These are phyloP conservation scores for Lentinula sp. DNA, from an alignment of 768 basidiomycete species.

Conservation along the genomic window DNA sequence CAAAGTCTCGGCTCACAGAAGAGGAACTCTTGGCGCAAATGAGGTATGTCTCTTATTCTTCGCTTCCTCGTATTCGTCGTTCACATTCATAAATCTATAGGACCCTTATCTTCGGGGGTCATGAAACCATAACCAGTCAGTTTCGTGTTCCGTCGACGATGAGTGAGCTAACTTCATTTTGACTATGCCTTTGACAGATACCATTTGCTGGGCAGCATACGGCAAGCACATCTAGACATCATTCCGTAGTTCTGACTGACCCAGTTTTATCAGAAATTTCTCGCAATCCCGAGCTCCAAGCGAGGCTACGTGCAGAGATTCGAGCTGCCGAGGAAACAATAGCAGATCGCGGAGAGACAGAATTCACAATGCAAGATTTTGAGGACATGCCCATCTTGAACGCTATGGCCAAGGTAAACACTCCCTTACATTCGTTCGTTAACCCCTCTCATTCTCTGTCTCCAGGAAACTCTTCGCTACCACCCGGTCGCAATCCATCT, in stretches of 20 bases:
- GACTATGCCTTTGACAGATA: background rate
- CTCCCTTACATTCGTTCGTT: background rate
- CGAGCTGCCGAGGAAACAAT: background rate
- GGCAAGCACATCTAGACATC: background rate
- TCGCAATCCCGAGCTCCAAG: background rate
- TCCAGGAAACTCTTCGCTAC: slow-evolving; percentile 39
- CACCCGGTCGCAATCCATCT: slow-evolving; percentile 30
- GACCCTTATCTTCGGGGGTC: background rate
- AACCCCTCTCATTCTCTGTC: background rate
- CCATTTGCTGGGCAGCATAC: slow-evolving; percentile 1
- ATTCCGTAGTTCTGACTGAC: background rate
- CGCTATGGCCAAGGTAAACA: slow-evolving; percentile 37
- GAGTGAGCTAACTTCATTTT: too few species aligned
- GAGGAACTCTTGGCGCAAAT: slow-evolving; percentile 23
- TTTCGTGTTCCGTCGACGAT: background rate
- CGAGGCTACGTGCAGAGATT: slow-evolving; percentile 1
- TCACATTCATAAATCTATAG: background rate
- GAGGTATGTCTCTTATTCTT: slow-evolving; percentile 5
- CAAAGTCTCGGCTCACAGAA: slow-evolving; percentile 9
- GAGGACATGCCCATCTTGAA: slow-evolving; percentile 45
- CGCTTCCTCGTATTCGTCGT: background rate
- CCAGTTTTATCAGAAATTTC: background rate
- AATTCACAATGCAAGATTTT: slow-evolving; percentile 37
- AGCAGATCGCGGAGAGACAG: slow-evolving; percentile 12
- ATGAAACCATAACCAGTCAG: background rate